Base-by-base conservation (phyloP, 2,329 filamentous ascomycete genomes). In the Colletotrichum abscissum region DNA sequence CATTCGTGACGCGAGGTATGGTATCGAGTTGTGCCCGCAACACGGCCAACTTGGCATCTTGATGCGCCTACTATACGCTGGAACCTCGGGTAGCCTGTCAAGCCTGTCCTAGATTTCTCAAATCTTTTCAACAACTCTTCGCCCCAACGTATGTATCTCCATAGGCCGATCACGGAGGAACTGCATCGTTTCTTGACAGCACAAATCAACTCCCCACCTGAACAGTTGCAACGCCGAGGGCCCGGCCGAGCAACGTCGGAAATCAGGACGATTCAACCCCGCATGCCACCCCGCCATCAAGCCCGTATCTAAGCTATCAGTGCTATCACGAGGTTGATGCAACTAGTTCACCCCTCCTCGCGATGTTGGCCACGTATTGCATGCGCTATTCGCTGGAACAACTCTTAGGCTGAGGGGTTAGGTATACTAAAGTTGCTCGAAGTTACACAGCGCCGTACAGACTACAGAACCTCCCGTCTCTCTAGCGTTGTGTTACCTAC, bases 151-250 rank as follows among this genome's bases (percentile, higher is more conserved):
- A 19, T n/a, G 42, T n/a, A n/a, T 49, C 42, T 49, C n/a, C 19
- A n/a, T 19, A 49, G 42, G 49, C 70, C 70, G 70, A 73, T 73
- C 55, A 49, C 70, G 70, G 70, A 73, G 70, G 42, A 1, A 26
- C 7, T 49, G 55, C 59, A 28, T 57, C 55, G 33, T 65, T 65
- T 65, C 22, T 57, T 54, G 26, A 60, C 26, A 63, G 42, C 26
- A 58, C 33, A 24, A 33, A 42, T 33, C 19, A 22, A 11, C 46
- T 35, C 66, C 60, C 42, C 70, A 46, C 70, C 30, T n/a, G 38
- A 35, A 9, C 55, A 26, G 26, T 54, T 64, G 55, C 66, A 73
- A 64, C 66, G 66, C 70, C 70, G 66, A 69, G 66, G 33, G 26
- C 24, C 54, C 70, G 66, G 70, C 60, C 60, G 70, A 69, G 70